Conservation (phyloP, 768 basidiomycete species). For the Favolaschia claudopus region DNA sequence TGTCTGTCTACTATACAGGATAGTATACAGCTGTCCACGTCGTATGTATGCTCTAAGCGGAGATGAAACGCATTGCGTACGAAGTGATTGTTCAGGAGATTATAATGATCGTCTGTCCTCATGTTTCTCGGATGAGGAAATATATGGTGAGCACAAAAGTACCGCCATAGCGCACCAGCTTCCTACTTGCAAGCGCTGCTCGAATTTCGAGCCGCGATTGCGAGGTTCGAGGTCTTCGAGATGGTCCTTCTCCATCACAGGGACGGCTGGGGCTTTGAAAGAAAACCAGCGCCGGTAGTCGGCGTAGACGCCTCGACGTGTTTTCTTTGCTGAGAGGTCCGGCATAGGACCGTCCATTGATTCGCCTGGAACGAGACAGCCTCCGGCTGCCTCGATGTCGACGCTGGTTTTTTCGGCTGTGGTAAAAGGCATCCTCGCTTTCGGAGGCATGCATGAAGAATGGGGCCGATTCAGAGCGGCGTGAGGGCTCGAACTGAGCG, state of each 20-base stretch:
- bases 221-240: not conserved
- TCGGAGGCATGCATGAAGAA: constrained; percentile 17
- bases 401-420: constrained; percentile 5
- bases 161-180: constrained; percentile 23
- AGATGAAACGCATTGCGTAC: not conserved
- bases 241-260: not conserved
- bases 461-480: not conserved
- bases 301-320: constrained; percentile 7
- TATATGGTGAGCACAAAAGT: constrained; percentile 21
- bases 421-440: constrained; percentile 11
- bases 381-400: constrained; percentile 14
- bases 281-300: constrained; percentile 11
- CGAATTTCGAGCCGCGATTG: not conserved
- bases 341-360: constrained; percentile 1
- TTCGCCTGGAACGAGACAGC: constrained; percentile 11
- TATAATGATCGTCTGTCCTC: not conserved
- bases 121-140: constrained; percentile 22
- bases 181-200: constrained; percentile 16
- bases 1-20: no score
- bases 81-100: not conserved
- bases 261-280: not conserved
- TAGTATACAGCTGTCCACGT: no score
- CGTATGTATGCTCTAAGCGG: not conserved
- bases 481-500: not conserved
- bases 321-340: constrained; percentile 2